A percentile compares a stretch with the other conserved stretches of the same genome.
These are phyloP conservation scores for Russula dissimulans DNA, from an alignment of 768 basidiomycete genomes.

Conservation along the genomic window DNA sequence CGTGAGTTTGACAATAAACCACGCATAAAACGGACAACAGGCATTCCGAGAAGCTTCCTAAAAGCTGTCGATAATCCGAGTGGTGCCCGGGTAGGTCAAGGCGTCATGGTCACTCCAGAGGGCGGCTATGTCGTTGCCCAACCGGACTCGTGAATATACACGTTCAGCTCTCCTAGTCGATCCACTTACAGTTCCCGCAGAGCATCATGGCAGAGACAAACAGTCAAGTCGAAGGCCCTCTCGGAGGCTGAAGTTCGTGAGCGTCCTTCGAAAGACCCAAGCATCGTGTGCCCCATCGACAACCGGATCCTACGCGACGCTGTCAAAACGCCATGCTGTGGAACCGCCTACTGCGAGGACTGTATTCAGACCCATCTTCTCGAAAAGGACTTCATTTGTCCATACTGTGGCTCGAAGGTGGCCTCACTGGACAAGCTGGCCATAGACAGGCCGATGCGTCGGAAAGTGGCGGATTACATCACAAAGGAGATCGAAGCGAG, in stretches of 20 bases:
- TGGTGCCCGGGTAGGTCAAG: constrained; percentile 60
- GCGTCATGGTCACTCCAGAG: constrained; percentile 98
- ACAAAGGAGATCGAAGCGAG: constrained; percentile 73
- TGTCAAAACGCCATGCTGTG: constrained; percentile 92
- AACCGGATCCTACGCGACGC: constrained; percentile 90
- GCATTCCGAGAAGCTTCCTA: constrained; percentile 95
- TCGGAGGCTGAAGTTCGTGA: constrained; percentile 88
- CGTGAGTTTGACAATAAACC: constrained; percentile 91
- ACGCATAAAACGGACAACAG: constrained; percentile 94
- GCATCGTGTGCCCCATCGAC: constrained; percentile 85
- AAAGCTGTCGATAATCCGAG: constrained; percentile 90
- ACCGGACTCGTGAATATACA: constrained; percentile 75
- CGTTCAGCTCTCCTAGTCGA: not conserved
- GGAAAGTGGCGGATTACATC: constrained; percentile 74
- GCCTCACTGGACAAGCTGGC: constrained; percentile 81
- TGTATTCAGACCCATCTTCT: constrained; percentile 91
- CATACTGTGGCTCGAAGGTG: constrained; percentile 81
- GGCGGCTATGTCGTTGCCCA: constrained; percentile 97
- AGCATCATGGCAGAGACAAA: constrained; percentile 91
- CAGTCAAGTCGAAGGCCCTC: constrained; percentile 66
- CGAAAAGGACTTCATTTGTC: constrained; percentile 93
- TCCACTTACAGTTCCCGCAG: constrained; percentile 32
- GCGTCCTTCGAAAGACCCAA: constrained; percentile 64
- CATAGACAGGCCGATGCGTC: constrained; percentile 70
- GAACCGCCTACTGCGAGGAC: constrained; percentile 88